A percentile compares a stretch with the other conserved stretches of the same genome.
These are phyloP conservation scores for Trichothecium sympodiale DNA, from an alignment of 2,329 filamentous ascomycete genomes.

Conservation along the genomic window DNA sequence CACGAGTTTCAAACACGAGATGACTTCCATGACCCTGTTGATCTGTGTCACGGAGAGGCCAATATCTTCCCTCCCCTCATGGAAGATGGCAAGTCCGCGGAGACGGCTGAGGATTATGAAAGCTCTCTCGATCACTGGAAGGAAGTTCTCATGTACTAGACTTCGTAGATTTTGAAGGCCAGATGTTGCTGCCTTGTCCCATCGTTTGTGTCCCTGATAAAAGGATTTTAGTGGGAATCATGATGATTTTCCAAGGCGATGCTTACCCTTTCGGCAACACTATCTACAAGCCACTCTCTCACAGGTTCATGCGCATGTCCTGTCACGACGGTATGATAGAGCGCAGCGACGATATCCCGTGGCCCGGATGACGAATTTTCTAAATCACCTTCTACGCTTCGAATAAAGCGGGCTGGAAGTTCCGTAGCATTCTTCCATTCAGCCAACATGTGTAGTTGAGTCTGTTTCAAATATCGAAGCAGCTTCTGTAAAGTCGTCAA, in stretches of 20 bases:
- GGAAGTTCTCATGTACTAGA: conserved; percentile 75
- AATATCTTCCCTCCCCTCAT: conserved; percentile 54
- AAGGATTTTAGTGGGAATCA: conserved; percentile 5
- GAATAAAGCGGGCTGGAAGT: conserved; percentile 66
- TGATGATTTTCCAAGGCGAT: not conserved
- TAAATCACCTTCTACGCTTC: conserved; percentile 66
- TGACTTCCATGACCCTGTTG: conserved; percentile 54
- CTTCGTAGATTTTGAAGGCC: conserved; percentile 69
- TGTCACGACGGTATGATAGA: conserved; percentile 78
- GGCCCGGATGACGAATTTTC: conserved; percentile 46
- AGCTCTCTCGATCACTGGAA: conserved; percentile 78
- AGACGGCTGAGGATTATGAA: conserved; percentile 73
- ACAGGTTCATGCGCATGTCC: conserved; percentile 67
- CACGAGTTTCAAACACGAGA: conserved; percentile 65
- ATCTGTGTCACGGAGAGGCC: conserved; percentile 56
- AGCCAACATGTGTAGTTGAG: conserved; percentile 63
- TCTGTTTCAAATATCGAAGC: conserved; percentile 73
- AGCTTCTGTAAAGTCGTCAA: conserved; percentile 81
- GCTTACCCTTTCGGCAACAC: conserved; percentile 63
- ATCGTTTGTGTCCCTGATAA: conserved; percentile 73
- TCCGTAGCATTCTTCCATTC: conserved; percentile 80
- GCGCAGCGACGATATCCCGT: conserved; percentile 55
- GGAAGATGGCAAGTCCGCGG: conserved; percentile 71
- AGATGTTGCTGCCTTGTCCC: conserved; percentile 76
- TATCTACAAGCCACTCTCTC: conserved; percentile 81